Evolutionary conservation across 192 early-diverging fungal species (phyloP).

Genomic region (Globomyces pollinis-pini): DNA sequence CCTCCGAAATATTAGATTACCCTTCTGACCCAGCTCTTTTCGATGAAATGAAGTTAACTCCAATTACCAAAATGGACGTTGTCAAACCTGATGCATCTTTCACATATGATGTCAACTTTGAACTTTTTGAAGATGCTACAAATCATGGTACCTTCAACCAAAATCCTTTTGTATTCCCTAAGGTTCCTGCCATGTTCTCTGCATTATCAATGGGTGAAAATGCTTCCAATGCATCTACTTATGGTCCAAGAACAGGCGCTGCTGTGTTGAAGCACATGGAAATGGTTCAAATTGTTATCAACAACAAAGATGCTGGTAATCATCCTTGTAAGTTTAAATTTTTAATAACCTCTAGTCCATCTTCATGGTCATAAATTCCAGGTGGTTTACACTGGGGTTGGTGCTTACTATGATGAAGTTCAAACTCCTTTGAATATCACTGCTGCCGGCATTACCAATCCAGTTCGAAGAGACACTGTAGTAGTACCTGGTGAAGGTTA

Average conservation of each 20-base stretch:
- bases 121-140: slow-evolving; percentile 58
- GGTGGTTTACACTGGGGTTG: slow-evolving; percentile 56
- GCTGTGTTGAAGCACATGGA: slow-evolving; percentile 56
- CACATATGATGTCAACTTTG: slow-evolving; percentile 52
- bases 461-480: slow-evolving; percentile 71
- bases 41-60: slow-evolving; percentile 33
- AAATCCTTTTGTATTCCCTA: slow-evolving; percentile 55
- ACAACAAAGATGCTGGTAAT: slow-evolving; percentile 64
- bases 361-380: slow-evolving; percentile 81
- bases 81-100: slow-evolving; percentile 38
- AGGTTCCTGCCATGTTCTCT: slow-evolving; percentile 58
- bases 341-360: slow-evolving; percentile 56
- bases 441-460: too few relatives aligned
- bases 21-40: not conserved
- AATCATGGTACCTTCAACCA: slow-evolving; percentile 82
- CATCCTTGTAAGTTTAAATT: slow-evolving; percentile 50
- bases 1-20: not conserved
- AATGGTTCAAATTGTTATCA: slow-evolving; percentile 62
- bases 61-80: slow-evolving; percentile 39
- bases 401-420: slow-evolving; percentile 49
- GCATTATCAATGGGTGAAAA: slow-evolving; percentile 53
- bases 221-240: slow-evolving; percentile 37
- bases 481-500: slow-evolving; percentile 57
- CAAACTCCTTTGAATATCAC: slow-evolving; percentile 21
- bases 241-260: slow-evolving; percentile 58